A percentile compares a stretch with the other conserved stretches of the same genome.
Conservation (phyloP, 2,329 filamentous ascomycete genomes). For the Botrytis deweyae region DNA sequence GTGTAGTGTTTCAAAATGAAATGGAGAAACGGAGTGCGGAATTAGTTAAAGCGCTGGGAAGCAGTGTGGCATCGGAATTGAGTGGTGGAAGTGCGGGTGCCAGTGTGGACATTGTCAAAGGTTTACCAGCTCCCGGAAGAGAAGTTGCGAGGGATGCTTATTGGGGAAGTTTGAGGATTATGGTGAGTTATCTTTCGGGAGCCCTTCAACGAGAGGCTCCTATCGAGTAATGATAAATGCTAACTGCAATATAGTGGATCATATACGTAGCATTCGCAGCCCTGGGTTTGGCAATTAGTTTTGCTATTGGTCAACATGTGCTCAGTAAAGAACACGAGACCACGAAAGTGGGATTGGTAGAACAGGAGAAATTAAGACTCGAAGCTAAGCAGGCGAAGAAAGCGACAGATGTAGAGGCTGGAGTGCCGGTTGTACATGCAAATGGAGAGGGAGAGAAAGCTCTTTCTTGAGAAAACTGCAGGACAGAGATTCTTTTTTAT, state of each 20-base stretch:
- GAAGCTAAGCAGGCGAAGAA: constrained; percentile 28
- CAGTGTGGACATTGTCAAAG: constrained; percentile 32
- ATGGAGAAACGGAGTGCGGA: constrained; percentile 35
- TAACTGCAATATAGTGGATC: constrained; percentile 31
- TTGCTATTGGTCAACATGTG: constrained; percentile 46
- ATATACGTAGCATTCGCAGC: constrained; percentile 36
- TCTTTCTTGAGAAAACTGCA: neutral
- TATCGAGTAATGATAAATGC: neutral
- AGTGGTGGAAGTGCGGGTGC: constrained; percentile 36
- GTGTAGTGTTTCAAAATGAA: constrained; percentile 52
- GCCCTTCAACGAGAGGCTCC: too few relatives aligned
- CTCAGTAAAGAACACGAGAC: constrained; percentile 52
- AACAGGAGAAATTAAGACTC: constrained; percentile 31
- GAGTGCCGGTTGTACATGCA: constrained; percentile 6
- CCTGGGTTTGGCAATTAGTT: constrained; percentile 43
- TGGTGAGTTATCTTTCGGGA: constrained; percentile 21
- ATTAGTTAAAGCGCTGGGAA: constrained; percentile 32
- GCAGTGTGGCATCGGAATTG: constrained; percentile 29
- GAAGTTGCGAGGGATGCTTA: constrained; percentile 33
- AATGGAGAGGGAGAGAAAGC: constrained; percentile 12
- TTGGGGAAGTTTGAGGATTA: constrained; percentile 32
- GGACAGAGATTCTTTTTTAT: neutral
- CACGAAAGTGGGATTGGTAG: constrained; percentile 48
- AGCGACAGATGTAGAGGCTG: constrained; percentile 6
- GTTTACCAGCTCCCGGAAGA: constrained; percentile 29